phyloP scores from a whole-genome alignment of 805 yeast species.

The Trichomonascus vanleenenianus region DNA sequence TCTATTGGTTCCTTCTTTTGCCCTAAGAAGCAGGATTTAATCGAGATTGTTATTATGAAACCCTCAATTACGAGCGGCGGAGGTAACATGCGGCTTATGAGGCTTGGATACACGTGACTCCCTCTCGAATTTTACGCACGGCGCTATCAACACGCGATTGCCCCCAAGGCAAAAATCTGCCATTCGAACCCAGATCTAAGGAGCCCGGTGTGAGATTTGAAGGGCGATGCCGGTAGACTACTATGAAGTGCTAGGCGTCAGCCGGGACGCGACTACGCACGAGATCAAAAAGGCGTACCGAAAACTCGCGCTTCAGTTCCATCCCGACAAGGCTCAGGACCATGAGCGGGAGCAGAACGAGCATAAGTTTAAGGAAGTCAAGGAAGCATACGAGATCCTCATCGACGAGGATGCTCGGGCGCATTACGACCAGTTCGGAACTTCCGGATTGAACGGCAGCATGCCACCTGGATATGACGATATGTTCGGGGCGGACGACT shows the following conservation, averaged over 20 bases:
- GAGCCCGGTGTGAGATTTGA: too few relatives aligned
- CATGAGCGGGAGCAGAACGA: conserved; percentile 66
- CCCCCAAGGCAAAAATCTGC: background rate
- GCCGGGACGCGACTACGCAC: conserved; percentile 49
- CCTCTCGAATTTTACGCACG: too few relatives aligned
- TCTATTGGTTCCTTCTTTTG: too few relatives aligned
- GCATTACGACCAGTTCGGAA: conserved; percentile 31
- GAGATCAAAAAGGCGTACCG: conserved; percentile 85
- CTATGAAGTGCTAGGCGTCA: conserved; percentile 68
- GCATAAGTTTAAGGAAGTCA: conserved; percentile 69
- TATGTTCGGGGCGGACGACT: conserved; percentile 64
- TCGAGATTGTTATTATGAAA: too few relatives aligned
- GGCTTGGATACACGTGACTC: too few relatives aligned
- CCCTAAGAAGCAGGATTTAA: too few relatives aligned
- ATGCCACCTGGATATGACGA: conserved; percentile 20
- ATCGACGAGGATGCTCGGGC: conserved; percentile 45
- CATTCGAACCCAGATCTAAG: too few relatives aligned
- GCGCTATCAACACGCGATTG: too few relatives aligned
- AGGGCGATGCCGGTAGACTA: conserved; percentile 18
- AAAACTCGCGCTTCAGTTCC: conserved; percentile 70
- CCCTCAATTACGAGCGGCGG: too few relatives aligned
- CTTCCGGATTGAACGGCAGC: conserved; percentile 27
- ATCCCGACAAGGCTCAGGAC: conserved; percentile 81
- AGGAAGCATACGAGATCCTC: conserved; percentile 78
- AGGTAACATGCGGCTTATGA: too few relatives aligned